Conservation (phyloP, 352 stramenopile genomes). For the Pythium myriotylum region DNA sequence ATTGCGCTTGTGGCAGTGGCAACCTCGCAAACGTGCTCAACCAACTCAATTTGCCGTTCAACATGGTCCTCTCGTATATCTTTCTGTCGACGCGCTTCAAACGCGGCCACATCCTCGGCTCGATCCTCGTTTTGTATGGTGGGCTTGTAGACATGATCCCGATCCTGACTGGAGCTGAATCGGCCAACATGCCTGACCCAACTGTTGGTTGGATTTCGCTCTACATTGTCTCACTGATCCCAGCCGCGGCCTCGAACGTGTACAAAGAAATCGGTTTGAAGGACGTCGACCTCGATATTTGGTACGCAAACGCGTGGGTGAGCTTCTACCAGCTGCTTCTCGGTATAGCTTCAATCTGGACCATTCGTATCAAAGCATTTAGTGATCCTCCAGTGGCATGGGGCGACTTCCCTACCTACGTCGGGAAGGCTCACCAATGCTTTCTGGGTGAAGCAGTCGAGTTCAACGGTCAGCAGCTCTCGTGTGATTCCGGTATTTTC, state of each 20-base stretch:
- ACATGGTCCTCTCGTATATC: conserved; percentile 84
- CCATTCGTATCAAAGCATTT: conserved; percentile 78
- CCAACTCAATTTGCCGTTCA: conserved; percentile 86
- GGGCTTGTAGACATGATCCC: conserved; percentile 87
- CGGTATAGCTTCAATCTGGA: conserved; percentile 74
- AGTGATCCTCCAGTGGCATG: conserved; percentile 77
- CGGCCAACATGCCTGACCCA: conserved; percentile 72
- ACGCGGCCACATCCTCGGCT: conserved; percentile 80
- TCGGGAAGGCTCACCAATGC: conserved; percentile 69
- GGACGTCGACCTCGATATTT: conserved; percentile 87
- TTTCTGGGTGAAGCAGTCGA: conserved; percentile 76
- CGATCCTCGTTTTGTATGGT: conserved; percentile 85
- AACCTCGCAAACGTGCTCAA: conserved; percentile 87
- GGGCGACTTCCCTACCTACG: conserved; percentile 68
- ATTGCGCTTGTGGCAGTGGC: conserved; percentile 37
- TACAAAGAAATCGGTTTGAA: conserved; percentile 92
- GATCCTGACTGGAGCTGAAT: conserved; percentile 63
- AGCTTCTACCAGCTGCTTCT: conserved; percentile 84
- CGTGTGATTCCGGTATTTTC: conserved; percentile 72
- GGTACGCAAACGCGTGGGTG: conserved; percentile 88
- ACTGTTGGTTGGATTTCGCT: conserved; percentile 77
- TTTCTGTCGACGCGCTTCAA: conserved; percentile 84
- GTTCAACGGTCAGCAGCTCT: conserved; percentile 54
- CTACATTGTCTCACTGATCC: conserved; percentile 76
- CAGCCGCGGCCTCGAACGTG: conserved; percentile 75